Conservation (phyloP, 2,329 filamentous ascomycete genomes). For the Rhinocladiella mackenziei region DNA sequence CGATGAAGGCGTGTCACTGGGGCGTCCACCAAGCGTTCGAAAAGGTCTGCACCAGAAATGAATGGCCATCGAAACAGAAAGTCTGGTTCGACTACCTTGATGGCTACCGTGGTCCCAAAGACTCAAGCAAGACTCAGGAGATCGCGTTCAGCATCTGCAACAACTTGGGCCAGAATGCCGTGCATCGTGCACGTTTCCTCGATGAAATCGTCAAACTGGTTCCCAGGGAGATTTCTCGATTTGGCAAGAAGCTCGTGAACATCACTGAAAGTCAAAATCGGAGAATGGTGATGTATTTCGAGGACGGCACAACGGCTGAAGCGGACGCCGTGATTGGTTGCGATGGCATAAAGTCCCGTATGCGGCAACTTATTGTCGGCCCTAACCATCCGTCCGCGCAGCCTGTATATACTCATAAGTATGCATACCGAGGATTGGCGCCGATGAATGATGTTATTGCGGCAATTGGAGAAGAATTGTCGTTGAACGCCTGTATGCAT, state of each 20-base stretch:
- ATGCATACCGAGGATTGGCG: constrained; percentile 60
- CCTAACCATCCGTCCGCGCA: constrained; percentile 44
- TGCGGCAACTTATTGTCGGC: constrained; percentile 51
- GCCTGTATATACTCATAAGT: constrained; percentile 51
- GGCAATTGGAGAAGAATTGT: constrained; percentile 49
- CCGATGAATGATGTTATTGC: constrained; percentile 54
- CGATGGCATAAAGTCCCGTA: constrained; percentile 60
- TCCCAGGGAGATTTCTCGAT: constrained; percentile 40
- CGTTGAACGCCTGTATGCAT: constrained; percentile 43
- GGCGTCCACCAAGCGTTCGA: no score
- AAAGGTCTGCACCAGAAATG: no score
- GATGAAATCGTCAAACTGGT: constrained; percentile 48
- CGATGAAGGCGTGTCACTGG: no score
- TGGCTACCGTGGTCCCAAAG: constrained; percentile 29
- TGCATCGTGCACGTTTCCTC: constrained; percentile 49
- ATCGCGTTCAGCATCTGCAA: constrained; percentile 41
- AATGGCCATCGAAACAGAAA: constrained; percentile 35
- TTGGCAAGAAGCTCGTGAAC: constrained; percentile 39
- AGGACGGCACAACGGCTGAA: constrained; percentile 42
- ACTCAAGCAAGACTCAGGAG: constrained; percentile 35
- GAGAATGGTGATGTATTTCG: constrained; percentile 40
- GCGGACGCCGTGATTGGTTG: constrained; percentile 51
- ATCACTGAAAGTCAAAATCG: constrained; percentile 19
- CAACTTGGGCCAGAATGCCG: constrained; percentile 29
- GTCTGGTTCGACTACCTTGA: constrained; percentile 44